phyloP scores from a whole-genome alignment of 2,329 filamentous ascomycete species.

The Pestalotiopsis sp. region DNA sequence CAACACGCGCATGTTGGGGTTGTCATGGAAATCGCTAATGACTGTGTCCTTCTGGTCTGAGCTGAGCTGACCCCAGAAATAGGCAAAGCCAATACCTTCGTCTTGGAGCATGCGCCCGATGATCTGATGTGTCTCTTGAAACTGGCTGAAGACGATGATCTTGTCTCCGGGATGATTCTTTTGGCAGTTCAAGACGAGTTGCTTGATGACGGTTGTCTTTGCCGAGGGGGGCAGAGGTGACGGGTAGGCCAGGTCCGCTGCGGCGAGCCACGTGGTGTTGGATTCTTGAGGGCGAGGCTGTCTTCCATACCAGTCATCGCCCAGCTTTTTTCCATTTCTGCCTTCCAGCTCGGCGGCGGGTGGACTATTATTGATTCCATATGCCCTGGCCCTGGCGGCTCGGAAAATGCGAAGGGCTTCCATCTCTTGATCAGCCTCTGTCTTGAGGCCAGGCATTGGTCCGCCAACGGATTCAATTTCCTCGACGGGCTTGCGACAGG shows the following conservation, averaged over 20 bases:
- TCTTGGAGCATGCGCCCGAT: conserved; percentile 38
- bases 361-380: neutral
- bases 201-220: neutral
- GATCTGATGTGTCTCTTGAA: conserved; percentile 17
- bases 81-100: conserved; percentile 36
- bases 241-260: neutral
- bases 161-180: conserved; percentile 11
- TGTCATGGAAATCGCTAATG: too few relatives aligned
- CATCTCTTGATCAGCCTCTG: neutral
- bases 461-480: neutral
- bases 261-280: neutral
- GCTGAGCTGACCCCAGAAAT: conserved; percentile 27
- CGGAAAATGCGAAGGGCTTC: neutral
- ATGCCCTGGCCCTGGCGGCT: neutral
- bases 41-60: too few relatives aligned
- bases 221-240: neutral
- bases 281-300: neutral
- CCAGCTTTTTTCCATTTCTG: neutral
- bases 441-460: neutral
- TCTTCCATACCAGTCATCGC: neutral
- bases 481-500: neutral
- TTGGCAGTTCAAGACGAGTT: neutral
- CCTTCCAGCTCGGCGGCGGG: neutral
- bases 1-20: too few relatives aligned
- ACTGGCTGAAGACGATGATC: conserved; percentile 14